phyloP scores from a whole-genome alignment of 2,329 filamentous ascomycete genomes.

The Apiospora pterosperma region DNA sequence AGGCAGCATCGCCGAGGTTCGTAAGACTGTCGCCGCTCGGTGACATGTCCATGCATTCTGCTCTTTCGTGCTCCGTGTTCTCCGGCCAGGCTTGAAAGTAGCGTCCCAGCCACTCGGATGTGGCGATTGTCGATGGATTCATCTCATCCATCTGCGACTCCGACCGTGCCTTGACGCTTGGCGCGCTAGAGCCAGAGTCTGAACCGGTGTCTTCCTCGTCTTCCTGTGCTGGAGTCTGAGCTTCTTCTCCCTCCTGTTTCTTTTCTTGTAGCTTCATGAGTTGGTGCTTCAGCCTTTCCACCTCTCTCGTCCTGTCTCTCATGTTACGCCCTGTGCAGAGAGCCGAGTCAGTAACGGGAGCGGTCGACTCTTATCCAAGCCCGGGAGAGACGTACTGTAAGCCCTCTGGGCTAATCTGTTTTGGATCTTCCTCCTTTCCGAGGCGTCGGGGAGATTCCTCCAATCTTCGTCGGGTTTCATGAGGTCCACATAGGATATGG shows the following conservation, averaged over 20 bases:
- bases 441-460: slow-evolving; percentile 29
- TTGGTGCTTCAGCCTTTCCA: slow-evolving; percentile 30
- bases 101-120: slow-evolving; percentile 17
- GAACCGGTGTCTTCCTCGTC: background rate
- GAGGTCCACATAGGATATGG: slow-evolving; percentile 29
- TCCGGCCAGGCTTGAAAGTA: slow-evolving; percentile 25
- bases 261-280: slow-evolving; percentile 27
- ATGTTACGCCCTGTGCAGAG: slow-evolving; percentile 26
- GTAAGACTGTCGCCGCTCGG: slow-evolving; percentile 23
- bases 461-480: slow-evolving; percentile 33
- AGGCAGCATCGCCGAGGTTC: slow-evolving; percentile 16
- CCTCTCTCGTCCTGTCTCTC: slow-evolving; percentile 29
- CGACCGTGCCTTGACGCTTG: background rate
- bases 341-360: slow-evolving; percentile 6
- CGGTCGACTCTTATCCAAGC: background rate
- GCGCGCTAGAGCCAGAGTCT: background rate
- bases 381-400: slow-evolving; percentile 23
- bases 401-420: slow-evolving; percentile 31
- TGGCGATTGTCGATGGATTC: slow-evolving; percentile 12
- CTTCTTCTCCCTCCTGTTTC: slow-evolving; percentile 17
- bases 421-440: slow-evolving; percentile 31
- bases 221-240: background rate
- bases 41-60: slow-evolving; percentile 13
- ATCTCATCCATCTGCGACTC: background rate
- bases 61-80: slow-evolving; percentile 12